These are phyloP conservation scores for Lasiodiplodia sp. DNA, from an alignment of 2,329 filamentous ascomycete genomes.

Conservation along the genomic window DNA sequence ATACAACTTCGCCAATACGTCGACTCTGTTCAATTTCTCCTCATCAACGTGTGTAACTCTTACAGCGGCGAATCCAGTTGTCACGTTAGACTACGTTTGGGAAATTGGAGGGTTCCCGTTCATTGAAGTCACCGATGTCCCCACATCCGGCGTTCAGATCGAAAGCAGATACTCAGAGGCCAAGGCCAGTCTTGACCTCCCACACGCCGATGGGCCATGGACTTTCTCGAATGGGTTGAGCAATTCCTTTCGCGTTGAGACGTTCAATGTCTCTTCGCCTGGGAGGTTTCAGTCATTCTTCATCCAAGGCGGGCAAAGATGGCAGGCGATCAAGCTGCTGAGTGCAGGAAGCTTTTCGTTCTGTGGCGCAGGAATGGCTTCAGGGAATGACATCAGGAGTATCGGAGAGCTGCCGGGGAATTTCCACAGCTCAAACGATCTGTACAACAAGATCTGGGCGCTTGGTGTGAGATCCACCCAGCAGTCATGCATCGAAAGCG, in stretches of 20 bases:
- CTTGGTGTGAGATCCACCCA: constrained; percentile 47
- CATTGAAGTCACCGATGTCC: constrained; percentile 40
- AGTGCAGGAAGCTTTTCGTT: constrained; percentile 45
- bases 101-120: constrained; percentile 47
- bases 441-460: constrained; percentile 47
- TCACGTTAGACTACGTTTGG: constrained; percentile 43
- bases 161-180: constrained; percentile 49
- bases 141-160: constrained; percentile 39
- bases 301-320: constrained; percentile 52
- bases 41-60: constrained; percentile 12
- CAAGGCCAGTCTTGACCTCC: constrained; percentile 39
- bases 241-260: constrained; percentile 50
- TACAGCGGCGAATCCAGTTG: constrained; percentile 2
- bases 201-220: constrained; percentile 46
- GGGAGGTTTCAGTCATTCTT: constrained; percentile 45
- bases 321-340: constrained; percentile 49
- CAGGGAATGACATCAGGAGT: constrained; percentile 38
- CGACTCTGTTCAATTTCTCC: not conserved
- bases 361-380: constrained; percentile 42
- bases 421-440: constrained; percentile 41
- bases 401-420: constrained; percentile 39
- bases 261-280: constrained; percentile 45
- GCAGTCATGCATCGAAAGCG: constrained; percentile 48
- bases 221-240: constrained; percentile 39
- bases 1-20: constrained; percentile 6